Percentiles rank a stretch among this genome's conserved stretches.
Evolutionary conservation across 495 filamentous ascomycete species (phyloP).

Genomic region (Eremomyces bilateralis): DNA sequence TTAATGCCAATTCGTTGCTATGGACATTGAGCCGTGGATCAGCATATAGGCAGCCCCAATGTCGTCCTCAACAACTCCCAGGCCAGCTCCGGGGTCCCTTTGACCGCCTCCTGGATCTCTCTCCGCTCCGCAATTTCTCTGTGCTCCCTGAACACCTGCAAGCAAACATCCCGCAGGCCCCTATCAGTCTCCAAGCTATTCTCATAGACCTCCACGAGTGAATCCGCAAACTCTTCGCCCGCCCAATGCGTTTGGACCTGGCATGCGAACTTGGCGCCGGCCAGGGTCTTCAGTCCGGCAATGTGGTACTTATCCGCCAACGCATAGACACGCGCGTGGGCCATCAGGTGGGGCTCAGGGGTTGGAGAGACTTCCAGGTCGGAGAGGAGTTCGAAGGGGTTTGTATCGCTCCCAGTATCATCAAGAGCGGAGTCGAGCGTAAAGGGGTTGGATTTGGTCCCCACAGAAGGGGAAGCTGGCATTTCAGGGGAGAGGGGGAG

Average conservation of each 20-base stretch:
- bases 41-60: slow-evolving; percentile 10
- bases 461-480: background rate
- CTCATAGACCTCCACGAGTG: slow-evolving; percentile 22
- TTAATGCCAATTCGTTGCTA: too few species aligned
- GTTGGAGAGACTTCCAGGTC: slow-evolving; percentile 8
- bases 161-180: slow-evolving; percentile 20
- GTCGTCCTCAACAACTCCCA: slow-evolving; percentile 17
- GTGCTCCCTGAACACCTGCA: slow-evolving; percentile 17
- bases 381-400: background rate
- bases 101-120: slow-evolving; percentile 15
- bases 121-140: slow-evolving; percentile 15
- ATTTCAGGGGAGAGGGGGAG: slow-evolving; percentile 4
- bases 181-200: slow-evolving; percentile 21
- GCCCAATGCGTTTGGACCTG: slow-evolving; percentile 13
- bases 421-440: background rate
- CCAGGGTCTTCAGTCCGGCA: slow-evolving; percentile 18
- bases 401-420: slow-evolving; percentile 7
- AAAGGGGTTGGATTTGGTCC: too few species aligned
- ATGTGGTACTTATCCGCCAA: slow-evolving; percentile 26
- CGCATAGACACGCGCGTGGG: slow-evolving; percentile 21
- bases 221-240: slow-evolving; percentile 18
- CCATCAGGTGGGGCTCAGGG: slow-evolving; percentile 12
- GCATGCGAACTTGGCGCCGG: slow-evolving; percentile 19
- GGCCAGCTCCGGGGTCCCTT: slow-evolving; percentile 16
- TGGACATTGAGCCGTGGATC: background rate